These are phyloP conservation scores for Sphaerulina musiva DNA, from an alignment of 2,329 filamentous ascomycete genomes.

Conservation along the genomic window DNA sequence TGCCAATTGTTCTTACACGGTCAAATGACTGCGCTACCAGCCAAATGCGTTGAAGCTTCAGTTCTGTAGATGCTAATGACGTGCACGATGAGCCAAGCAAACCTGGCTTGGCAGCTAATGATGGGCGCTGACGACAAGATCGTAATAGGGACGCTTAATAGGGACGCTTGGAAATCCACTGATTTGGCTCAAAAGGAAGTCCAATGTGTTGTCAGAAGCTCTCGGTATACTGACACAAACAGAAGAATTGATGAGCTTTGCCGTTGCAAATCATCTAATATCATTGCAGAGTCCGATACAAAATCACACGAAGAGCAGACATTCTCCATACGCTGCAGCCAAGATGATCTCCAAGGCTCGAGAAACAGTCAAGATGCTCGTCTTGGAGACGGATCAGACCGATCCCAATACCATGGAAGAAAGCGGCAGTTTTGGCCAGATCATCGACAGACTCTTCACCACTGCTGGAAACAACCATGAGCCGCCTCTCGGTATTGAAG, in stretches of 20 bases:
- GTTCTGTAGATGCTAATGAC: background rate
- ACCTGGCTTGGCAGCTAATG: background rate
- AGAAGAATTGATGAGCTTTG: no score
- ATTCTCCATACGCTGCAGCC: background rate
- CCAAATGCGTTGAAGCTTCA: background rate
- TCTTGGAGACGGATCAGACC: slow-evolving; percentile 54
- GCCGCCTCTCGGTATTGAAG: slow-evolving; percentile 51
- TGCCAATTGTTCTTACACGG: background rate
- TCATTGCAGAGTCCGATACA: no score
- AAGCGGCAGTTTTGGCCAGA: slow-evolving; percentile 50
- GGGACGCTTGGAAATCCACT: background rate
- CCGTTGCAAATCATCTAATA: no score
- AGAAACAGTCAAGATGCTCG: slow-evolving; percentile 42
- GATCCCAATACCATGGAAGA: slow-evolving; percentile 47
- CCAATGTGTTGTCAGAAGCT: background rate
- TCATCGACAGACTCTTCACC: slow-evolving; percentile 48
- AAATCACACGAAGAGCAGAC: background rate
- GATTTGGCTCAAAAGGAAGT: no score
- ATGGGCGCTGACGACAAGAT: background rate
- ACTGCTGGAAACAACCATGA: slow-evolving; percentile 48
- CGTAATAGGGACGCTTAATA: background rate
- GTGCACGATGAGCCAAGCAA: background rate
- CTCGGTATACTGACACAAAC: background rate
- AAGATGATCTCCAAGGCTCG: background rate
- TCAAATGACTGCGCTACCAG: background rate